phyloP scores from a whole-genome alignment of 140 eudicot species.

The Artemisia princeps region DNA sequence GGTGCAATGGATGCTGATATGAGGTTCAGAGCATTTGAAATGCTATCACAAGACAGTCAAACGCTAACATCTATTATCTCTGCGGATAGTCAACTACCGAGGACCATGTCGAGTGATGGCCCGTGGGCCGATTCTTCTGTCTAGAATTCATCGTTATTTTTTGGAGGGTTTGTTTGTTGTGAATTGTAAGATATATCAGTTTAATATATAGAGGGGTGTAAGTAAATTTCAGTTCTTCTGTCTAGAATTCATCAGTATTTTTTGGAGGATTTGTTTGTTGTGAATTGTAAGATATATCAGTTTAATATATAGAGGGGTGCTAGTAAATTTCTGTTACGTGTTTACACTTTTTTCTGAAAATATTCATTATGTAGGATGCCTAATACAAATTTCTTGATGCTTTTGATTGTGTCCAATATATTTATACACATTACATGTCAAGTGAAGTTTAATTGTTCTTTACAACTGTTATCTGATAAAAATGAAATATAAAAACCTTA shows the following conservation, averaged over 20 bases:
- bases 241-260: too few species aligned
- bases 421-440: not conserved
- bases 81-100: constrained; percentile 18
- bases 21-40: constrained; percentile 46
- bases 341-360: not conserved
- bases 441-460: not conserved
- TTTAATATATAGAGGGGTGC: too few species aligned
- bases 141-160: constrained; percentile 19
- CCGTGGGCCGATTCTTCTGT: constrained; percentile 36
- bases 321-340: not conserved
- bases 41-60: constrained; percentile 40
- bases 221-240: not conserved
- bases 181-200: not conserved
- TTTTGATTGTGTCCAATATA: not conserved
- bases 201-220: not conserved
- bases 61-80: constrained; percentile 27
- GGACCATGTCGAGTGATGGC: constrained; percentile 29
- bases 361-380: not conserved
- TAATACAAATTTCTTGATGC: not conserved
- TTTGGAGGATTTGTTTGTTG: too few species aligned
- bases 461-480: not conserved
- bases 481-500: too few species aligned
- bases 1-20: constrained; percentile 30
- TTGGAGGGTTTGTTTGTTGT: constrained; percentile 16
- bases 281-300: too few species aligned